These are phyloP conservation scores for Nothopassalora personata DNA, from an alignment of 2,329 filamentous ascomycete species.

Conservation along the genomic window DNA sequence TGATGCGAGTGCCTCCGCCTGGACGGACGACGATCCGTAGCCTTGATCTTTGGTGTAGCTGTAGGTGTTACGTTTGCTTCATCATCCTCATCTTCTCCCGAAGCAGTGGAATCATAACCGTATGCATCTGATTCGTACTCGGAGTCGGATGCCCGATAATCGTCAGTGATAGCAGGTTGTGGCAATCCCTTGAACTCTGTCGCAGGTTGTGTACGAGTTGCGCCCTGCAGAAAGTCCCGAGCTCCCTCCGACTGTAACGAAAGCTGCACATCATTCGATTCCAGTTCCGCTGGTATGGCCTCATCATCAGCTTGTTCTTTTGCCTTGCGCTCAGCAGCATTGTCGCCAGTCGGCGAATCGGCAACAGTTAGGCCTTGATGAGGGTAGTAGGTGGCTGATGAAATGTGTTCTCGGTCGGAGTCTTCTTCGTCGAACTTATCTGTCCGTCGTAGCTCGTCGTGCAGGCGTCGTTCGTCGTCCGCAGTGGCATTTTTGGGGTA, in stretches of 20 bases:
- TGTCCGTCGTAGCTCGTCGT: slow-evolving; percentile 11
- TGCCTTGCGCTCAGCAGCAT: slow-evolving; percentile 22
- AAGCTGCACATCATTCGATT: slow-evolving; percentile 54
- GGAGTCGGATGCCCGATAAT: slow-evolving; percentile 33
- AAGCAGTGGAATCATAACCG: slow-evolving; percentile 50
- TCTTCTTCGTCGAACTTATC: slow-evolving; percentile 49
- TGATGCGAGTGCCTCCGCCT: slow-evolving; percentile 24
- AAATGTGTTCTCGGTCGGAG: slow-evolving; percentile 78
- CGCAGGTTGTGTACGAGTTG: slow-evolving; percentile 31
- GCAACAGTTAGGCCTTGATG: slow-evolving; percentile 56
- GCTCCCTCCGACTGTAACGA: slow-evolving; percentile 57
- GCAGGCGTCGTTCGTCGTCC: slow-evolving; percentile 14
- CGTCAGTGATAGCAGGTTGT: slow-evolving; percentile 13
- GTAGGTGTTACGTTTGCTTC: slow-evolving; percentile 21
- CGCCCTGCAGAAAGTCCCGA: slow-evolving; percentile 56
- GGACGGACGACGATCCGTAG: slow-evolving; percentile 21
- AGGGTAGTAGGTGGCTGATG: slow-evolving; percentile 76
- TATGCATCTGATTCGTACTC: slow-evolving; percentile 35
- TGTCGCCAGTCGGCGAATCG: slow-evolving; percentile 31
- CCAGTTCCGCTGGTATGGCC: neutral
- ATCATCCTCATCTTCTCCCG: slow-evolving; percentile 47
- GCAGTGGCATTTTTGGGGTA: slow-evolving; percentile 30
- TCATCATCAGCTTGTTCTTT: slow-evolving; percentile 8
- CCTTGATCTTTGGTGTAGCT: slow-evolving; percentile 29
- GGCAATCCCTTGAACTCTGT: slow-evolving; percentile 17